Conservation (phyloP, 2,329 filamentous ascomycete species). For the Penicillium sp. region DNA sequence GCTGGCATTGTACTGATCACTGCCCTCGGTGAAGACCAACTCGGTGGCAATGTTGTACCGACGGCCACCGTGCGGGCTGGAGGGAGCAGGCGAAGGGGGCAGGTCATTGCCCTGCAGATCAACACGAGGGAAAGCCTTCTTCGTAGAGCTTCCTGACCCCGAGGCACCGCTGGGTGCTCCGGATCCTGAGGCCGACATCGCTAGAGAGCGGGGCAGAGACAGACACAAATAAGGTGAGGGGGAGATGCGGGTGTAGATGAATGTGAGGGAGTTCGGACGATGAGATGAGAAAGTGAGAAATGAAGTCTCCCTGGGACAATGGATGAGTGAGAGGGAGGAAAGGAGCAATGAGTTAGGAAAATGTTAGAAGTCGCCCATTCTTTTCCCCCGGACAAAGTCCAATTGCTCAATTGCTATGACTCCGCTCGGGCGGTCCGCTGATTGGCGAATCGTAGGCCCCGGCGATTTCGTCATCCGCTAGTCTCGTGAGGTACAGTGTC, state of each 20-base stretch:
- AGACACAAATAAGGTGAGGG: constrained; percentile 9
- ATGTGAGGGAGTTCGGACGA: not conserved
- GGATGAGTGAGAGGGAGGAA: constrained; percentile 19
- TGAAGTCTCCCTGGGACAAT: constrained; percentile 4
- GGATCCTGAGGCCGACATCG: constrained; percentile 49
- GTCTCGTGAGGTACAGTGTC: not conserved
- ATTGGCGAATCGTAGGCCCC: constrained; percentile 19
- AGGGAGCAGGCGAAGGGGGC: constrained; percentile 90
- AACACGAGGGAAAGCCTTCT: constrained; percentile 65
- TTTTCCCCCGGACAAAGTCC: constrained; percentile 22
- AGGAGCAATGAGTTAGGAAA: constrained; percentile 18
- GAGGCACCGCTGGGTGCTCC: constrained; percentile 31
- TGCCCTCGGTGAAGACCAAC: constrained; percentile 92
- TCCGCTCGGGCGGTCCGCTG: constrained; percentile 22
- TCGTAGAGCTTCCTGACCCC: constrained; percentile 41
- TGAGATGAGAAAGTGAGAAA: constrained; percentile 9
- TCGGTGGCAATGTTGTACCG: constrained; percentile 96
- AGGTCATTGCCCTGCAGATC: constrained; percentile 84
- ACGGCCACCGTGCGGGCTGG: constrained; percentile 82
- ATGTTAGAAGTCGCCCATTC: constrained; percentile 9
- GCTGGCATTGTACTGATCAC: constrained; percentile 95
- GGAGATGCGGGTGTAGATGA: constrained; percentile 4
- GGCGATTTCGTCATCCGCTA: constrained; percentile 28
- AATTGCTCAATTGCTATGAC: constrained; percentile 22
- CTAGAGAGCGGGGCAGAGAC: constrained; percentile 39